Evolutionary conservation across 805 yeast species (phyloP).

Genomic region (Jamesozyma gamospora): DNA sequence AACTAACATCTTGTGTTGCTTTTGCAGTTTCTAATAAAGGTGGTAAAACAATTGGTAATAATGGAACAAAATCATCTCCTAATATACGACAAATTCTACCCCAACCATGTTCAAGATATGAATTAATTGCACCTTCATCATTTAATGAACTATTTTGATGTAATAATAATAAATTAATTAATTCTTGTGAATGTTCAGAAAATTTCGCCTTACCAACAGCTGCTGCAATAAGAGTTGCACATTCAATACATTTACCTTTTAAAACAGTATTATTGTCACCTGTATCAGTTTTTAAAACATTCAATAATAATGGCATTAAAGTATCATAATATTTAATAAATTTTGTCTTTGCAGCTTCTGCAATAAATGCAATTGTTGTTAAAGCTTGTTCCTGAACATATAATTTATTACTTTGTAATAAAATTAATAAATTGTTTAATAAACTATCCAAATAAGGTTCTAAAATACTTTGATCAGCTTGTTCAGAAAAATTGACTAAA

Average conservation of each 20-base stretch:
- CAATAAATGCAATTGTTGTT: constrained; percentile 93
- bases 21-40: constrained; percentile 80
- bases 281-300: constrained; percentile 68
- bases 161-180: constrained; percentile 59
- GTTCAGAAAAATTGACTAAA: constrained; percentile 87
- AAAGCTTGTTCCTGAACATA: constrained; percentile 96
- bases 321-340: constrained; percentile 90
- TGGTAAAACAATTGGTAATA: constrained; percentile 75
- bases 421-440: constrained; percentile 58
- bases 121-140: constrained; percentile 69
- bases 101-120: constrained; percentile 92
- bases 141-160: constrained; percentile 53
- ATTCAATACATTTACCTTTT: constrained; percentile 91
- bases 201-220: constrained; percentile 94
- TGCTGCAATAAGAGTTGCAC: constrained; percentile 84
- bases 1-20: constrained; percentile 78
- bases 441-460: constrained; percentile 89
- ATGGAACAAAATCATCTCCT: constrained; percentile 79
- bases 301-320: constrained; percentile 77
- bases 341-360: constrained; percentile 87
- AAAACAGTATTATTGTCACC: constrained; percentile 69
- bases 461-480: constrained; percentile 73
- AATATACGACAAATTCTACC: constrained; percentile 81
- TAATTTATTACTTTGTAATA: constrained; percentile 76
- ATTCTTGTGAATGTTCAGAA: constrained; percentile 58